A percentile compares a stretch with the other conserved stretches of the same genome.
phyloP scores from a whole-genome alignment of 2,329 filamentous ascomycete species.

The Coniochaeta sp. region DNA sequence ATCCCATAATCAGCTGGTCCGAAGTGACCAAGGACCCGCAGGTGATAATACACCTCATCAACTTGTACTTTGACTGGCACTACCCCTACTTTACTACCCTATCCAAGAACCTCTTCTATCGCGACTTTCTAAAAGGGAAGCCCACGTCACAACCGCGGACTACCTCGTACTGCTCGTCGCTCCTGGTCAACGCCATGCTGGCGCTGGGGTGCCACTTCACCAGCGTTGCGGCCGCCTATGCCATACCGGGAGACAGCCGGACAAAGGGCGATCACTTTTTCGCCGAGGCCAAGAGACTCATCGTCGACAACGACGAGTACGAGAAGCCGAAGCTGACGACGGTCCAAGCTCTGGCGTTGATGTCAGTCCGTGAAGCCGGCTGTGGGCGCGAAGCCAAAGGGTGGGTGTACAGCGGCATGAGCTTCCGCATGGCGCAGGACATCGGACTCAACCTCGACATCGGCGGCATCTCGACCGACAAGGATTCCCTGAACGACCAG shows the following conservation, averaged over 20 bases:
- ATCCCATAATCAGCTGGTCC: conserved; percentile 82
- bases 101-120: conserved; percentile 78
- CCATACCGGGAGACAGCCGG: conserved; percentile 63
- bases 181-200: conserved; percentile 91
- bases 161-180: conserved; percentile 75
- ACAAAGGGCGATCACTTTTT: conserved; percentile 97
- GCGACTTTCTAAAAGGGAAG: conserved; percentile 72
- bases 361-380: conserved; percentile 94
- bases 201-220: conserved; percentile 93
- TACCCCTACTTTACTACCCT: conserved; percentile 93
- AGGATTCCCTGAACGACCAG: conserved; percentile 60
- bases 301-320: conserved; percentile 88
- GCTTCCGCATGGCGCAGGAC: conserved; percentile 94
- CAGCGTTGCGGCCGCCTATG: conserved; percentile 63
- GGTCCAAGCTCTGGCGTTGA: conserved; percentile 86
- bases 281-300: conserved; percentile 80
- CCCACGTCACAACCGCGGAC: conserved; percentile 41
- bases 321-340: conserved; percentile 83
- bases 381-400: conserved; percentile 91
- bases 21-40: conserved; percentile 72
- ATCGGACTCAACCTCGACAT: conserved; percentile 85
- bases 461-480: conserved; percentile 51
- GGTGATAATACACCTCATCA: conserved; percentile 78
- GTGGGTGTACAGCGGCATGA: conserved; percentile 98
- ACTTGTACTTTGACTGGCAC: conserved; percentile 98